Base-by-base conservation (phyloP, 1,284 basidiomycete genomes). In the Erythrobasidium hasegawianum region DNA sequence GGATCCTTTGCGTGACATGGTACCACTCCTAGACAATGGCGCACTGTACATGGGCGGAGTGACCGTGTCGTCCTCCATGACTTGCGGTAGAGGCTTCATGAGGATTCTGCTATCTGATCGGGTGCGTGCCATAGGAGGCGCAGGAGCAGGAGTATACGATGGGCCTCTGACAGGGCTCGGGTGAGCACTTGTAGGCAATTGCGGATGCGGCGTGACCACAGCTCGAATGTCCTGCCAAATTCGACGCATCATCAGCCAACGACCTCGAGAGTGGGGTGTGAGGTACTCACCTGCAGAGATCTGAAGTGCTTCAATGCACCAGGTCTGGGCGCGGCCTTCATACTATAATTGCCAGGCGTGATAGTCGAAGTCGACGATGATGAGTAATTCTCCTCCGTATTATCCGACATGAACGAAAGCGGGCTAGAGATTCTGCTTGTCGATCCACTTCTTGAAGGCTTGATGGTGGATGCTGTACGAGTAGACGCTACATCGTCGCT, bases 221-320 rank as follows among this genome's bases (percentile, higher is more conserved):
- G 56, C 52, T 11, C 72, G 67, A 14, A 73, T 58, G 56, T 73
- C 72, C 45, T 70, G n/a, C n/a, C n/a, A n/a, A n/a, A n/a, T n/a
- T n/a, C n/a, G n/a, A n/a, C n/a, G n/a, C n/a, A n/a, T n/a, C n/a
- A n/a, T n/a, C n/a, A n/a, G n/a, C n/a, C n/a, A n/a, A n/a, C n/a
- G n/a, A n/a, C n/a, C n/a, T n/a, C n/a, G n/a, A n/a, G n/a, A n/a
- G n/a, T n/a, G n/a, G n/a, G n/a, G n/a, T n/a, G n/a, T n/a, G n/a
- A n/a, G n/a, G n/a, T n/a, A 33, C 33, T 33, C 33, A 11, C 33
- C 33, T 33, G 68, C 11, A 73, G 60, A 38, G 72, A 73, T 22
- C 70, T 65, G 62, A 73, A 71, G 54, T 70, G 69, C 29, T 33
- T 57, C 16, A 65, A 43, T 39, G 52, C 39, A n/a, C 43, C 43